Evolutionary conservation across 768 basidiomycete species (phyloP).

Genomic region (Tulasnella sp.): DNA sequence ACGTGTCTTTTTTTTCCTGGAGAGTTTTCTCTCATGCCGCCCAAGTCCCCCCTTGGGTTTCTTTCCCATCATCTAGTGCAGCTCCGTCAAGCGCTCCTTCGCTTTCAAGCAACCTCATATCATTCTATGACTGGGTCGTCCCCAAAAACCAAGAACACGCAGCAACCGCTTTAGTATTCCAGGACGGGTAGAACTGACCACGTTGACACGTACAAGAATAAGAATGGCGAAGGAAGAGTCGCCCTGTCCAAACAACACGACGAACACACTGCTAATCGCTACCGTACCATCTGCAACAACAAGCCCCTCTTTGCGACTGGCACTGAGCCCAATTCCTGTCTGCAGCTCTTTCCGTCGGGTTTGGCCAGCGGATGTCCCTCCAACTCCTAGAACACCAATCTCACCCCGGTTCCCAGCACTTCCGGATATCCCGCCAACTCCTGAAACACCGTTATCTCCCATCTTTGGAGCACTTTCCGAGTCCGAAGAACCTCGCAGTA

Average conservation of each 20-base stretch:
- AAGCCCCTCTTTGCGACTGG: background rate
- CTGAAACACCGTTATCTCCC: too few relatives aligned
- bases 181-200: conserved; percentile 55
- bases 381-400: background rate
- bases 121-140: background rate
- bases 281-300: background rate
- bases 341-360: background rate
- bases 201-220: conserved; percentile 61
- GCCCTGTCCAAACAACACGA: background rate
- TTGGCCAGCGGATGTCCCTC: background rate
- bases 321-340: background rate
- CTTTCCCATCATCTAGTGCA: background rate
- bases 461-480: background rate
- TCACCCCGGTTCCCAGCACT: background rate
- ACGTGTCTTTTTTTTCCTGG: too few relatives aligned
- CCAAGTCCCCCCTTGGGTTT: too few relatives aligned
- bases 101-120: background rate
- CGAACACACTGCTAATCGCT: background rate
- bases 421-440: background rate
- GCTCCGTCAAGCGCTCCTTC: background rate
- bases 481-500: background rate
- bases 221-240: conserved; percentile 41
- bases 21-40: too few relatives aligned
- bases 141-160: background rate
- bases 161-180: conserved; percentile 37